These are phyloP conservation scores for Hirsutella rhossiliensis DNA, from an alignment of 2,329 filamentous ascomycete species.

Conservation along the genomic window DNA sequence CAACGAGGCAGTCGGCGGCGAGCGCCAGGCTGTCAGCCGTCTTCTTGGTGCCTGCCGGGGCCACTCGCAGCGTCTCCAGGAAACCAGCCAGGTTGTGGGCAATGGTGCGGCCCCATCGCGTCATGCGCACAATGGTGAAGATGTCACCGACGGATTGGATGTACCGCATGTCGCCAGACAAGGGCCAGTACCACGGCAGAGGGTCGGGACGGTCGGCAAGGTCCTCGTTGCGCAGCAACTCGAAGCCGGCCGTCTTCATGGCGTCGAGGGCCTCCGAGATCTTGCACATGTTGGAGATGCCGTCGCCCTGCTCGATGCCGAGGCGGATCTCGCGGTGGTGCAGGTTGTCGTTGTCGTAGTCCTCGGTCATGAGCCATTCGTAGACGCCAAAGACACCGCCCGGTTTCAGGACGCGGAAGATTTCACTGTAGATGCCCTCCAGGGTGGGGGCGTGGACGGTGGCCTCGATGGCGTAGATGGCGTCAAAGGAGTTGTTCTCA, in stretches of 20 bases:
- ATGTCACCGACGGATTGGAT: slow-evolving; percentile 69
- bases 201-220: slow-evolving; percentile 64
- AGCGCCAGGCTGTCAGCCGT: slow-evolving; percentile 80
- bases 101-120: slow-evolving; percentile 62
- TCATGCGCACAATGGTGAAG: slow-evolving; percentile 80
- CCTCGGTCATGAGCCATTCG: slow-evolving; percentile 97
- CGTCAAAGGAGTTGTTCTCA: slow-evolving; percentile 83
- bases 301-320: slow-evolving; percentile 89
- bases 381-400: slow-evolving; percentile 94
- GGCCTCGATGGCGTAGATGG: slow-evolving; percentile 93
- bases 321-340: slow-evolving; percentile 83
- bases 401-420: slow-evolving; percentile 90
- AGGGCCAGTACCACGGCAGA: slow-evolving; percentile 88
- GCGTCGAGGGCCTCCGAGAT: slow-evolving; percentile 69
- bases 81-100: slow-evolving; percentile 67
- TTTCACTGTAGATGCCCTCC: slow-evolving; percentile 86
- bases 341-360: slow-evolving; percentile 81
- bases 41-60: slow-evolving; percentile 79
- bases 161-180: slow-evolving; percentile 76
- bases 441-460: slow-evolving; percentile 89
- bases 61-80: slow-evolving; percentile 63
- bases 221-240: slow-evolving; percentile 75
- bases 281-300: slow-evolving; percentile 95
- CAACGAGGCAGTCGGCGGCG: slow-evolving; percentile 76
- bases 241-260: slow-evolving; percentile 80